These are phyloP conservation scores for Diaporthe velutina DNA, from an alignment of 2,329 filamentous ascomycete genomes.

Conservation along the genomic window DNA sequence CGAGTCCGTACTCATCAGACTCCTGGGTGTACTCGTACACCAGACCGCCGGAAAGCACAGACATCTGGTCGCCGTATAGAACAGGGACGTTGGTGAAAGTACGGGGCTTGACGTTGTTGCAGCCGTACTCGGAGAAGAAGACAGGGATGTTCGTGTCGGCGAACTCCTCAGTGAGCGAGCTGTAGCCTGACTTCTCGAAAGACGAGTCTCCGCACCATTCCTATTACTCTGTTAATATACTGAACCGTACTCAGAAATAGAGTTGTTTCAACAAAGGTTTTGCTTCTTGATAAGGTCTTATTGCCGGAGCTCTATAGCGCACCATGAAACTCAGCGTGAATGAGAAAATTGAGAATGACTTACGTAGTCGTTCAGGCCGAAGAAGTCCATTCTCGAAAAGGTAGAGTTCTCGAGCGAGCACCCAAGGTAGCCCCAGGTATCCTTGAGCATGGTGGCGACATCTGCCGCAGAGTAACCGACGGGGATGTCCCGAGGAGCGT, in stretches of 20 bases:
- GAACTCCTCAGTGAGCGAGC: constrained; percentile 68
- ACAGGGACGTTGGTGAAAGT: constrained; percentile 79
- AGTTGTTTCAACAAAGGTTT: not conserved
- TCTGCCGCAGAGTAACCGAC: constrained; percentile 83
- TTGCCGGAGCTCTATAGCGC: too few relatives aligned
- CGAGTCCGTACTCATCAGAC: constrained; percentile 71
- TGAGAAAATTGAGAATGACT: not conserved
- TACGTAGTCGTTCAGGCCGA: constrained; percentile 76
- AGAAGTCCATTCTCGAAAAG: constrained; percentile 75
- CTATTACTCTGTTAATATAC: not conserved
- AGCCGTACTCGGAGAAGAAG: constrained; percentile 84
- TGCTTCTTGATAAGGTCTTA: not conserved
- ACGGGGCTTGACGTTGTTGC: constrained; percentile 75
- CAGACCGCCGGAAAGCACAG: constrained; percentile 74
- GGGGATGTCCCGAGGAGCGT: constrained; percentile 74
- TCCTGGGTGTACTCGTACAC: constrained; percentile 84
- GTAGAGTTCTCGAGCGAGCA: constrained; percentile 67
- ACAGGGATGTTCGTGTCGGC: constrained; percentile 74
- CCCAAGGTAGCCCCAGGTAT: constrained; percentile 79
- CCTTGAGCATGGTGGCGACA: constrained; percentile 75
- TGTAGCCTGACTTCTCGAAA: constrained; percentile 54
- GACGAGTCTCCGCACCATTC: constrained; percentile 70
- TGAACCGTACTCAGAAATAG: not conserved
- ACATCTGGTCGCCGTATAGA: constrained; percentile 78
- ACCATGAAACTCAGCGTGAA: not conserved